Percentiles rank a stretch among this genome's conserved stretches.
These are phyloP conservation scores for Clohesyomyces aquaticus DNA, from an alignment of 495 filamentous ascomycete species.

Conservation along the genomic window DNA sequence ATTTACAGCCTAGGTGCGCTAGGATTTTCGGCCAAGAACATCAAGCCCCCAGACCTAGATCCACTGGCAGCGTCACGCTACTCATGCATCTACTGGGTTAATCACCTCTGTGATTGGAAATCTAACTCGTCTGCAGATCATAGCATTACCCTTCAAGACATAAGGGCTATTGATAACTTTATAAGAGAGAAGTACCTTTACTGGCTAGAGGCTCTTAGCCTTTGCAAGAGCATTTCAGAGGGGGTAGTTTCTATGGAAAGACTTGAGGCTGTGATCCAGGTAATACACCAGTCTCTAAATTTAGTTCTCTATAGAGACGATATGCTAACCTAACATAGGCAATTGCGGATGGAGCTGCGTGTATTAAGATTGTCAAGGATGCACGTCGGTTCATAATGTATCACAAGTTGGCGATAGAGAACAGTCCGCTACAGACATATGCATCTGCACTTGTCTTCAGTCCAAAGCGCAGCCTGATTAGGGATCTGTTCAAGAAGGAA, in stretches of 20 bases:
- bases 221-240: conserved; percentile 41
- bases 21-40: conserved; percentile 8
- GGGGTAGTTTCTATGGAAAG: conserved; percentile 33
- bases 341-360: background rate
- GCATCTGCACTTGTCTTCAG: conserved; percentile 47
- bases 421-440: conserved; percentile 46
- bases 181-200: conserved; percentile 51
- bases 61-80: conserved; percentile 18
- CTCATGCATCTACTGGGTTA: conserved; percentile 24
- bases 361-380: conserved; percentile 38
- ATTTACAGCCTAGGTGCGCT: conserved; percentile 37
- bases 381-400: conserved; percentile 45
- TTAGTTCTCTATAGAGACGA: background rate
- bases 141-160: conserved; percentile 8
- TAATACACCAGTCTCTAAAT: background rate
- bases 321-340: background rate
- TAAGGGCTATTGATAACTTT: conserved; percentile 44
- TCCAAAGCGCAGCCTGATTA: conserved; percentile 34
- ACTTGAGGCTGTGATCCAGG: conserved; percentile 8
- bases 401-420: conserved; percentile 42
- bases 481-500: conserved; percentile 27
- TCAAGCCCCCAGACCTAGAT: conserved; percentile 16
- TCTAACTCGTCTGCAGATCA: background rate
- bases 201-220: conserved; percentile 53
- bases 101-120: conserved; percentile 20